phyloP scores from a whole-genome alignment of 73 alveolate genomes.

The Uronychia binucleata region DNA sequence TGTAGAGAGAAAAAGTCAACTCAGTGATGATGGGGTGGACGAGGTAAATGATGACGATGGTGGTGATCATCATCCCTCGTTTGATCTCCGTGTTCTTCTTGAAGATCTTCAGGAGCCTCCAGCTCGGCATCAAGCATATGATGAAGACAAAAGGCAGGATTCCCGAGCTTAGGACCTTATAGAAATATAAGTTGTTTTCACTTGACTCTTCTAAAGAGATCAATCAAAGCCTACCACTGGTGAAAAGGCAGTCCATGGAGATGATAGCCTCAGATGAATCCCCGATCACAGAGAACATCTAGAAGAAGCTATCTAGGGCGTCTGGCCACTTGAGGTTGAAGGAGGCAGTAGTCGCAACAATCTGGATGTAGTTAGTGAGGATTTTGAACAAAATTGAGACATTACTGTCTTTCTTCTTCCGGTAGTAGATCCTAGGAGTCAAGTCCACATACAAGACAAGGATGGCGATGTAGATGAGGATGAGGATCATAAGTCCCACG shows the following conservation, averaged over 20 bases:
- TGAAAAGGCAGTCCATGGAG: neutral
- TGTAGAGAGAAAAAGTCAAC: neutral
- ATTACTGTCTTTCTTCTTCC: constrained; percentile 4
- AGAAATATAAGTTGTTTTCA: neutral
- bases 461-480: neutral
- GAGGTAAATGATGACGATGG: neutral
- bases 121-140: neutral
- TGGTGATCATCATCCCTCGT: neutral
- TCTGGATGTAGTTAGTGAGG: constrained; percentile 23
- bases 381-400: constrained; percentile 22
- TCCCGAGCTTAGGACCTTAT: neutral
- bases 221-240: too few relatives aligned
- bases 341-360: constrained; percentile 15
- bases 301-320: neutral
- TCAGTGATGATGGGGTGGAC: neutral
- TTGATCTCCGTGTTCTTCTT: neutral
- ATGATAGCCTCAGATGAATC: neutral
- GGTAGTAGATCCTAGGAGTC: neutral
- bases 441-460: too few relatives aligned
- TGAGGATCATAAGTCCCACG: neutral
- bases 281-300: neutral
- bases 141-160: neutral
- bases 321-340: constrained; percentile 33
- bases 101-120: neutral
- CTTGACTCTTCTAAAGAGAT: too few relatives aligned